Conservation (phyloP, 2,329 filamentous ascomycete genomes). For the Neodidymelliopsis sp. region DNA sequence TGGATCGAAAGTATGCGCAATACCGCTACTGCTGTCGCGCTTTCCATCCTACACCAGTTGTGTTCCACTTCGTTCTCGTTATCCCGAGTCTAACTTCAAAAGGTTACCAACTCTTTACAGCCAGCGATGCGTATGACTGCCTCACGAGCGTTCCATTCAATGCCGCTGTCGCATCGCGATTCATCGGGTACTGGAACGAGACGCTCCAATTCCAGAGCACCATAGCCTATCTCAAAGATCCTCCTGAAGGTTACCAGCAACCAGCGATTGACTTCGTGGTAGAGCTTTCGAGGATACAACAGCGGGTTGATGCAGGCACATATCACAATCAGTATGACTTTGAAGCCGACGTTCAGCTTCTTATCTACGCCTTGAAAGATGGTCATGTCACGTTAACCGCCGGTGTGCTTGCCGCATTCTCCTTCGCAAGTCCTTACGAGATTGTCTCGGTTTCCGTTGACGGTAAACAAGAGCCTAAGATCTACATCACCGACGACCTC, state of each 20-base stretch:
- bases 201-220: slow-evolving; percentile 55
- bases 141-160: slow-evolving; percentile 56
- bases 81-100: no score
- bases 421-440: slow-evolving; percentile 31
- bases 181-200: slow-evolving; percentile 54
- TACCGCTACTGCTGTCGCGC: no score
- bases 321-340: slow-evolving; percentile 50
- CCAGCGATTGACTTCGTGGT: slow-evolving; percentile 43
- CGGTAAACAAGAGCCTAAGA: slow-evolving; percentile 33
- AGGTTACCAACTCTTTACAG: slow-evolving; percentile 9
- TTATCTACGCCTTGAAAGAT: slow-evolving; percentile 43
- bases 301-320: slow-evolving; percentile 21
- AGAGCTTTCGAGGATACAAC: slow-evolving; percentile 34
- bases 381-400: slow-evolving; percentile 35
- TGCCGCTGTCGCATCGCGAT: slow-evolving; percentile 50
- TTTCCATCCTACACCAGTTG: no score
- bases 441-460: slow-evolving; percentile 32
- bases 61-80: no score
- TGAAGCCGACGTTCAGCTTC: slow-evolving; percentile 43
- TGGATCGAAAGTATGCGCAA: no score
- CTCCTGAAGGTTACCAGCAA: slow-evolving; percentile 51
- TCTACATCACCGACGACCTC: slow-evolving; percentile 42
- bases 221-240: slow-evolving; percentile 50
- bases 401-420: slow-evolving; percentile 33
- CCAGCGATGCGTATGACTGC: slow-evolving; percentile 49